Evolutionary conservation across 176 grass and related monocot genomes (phyloP).

Genomic region (Elymus sibiricus): DNA sequence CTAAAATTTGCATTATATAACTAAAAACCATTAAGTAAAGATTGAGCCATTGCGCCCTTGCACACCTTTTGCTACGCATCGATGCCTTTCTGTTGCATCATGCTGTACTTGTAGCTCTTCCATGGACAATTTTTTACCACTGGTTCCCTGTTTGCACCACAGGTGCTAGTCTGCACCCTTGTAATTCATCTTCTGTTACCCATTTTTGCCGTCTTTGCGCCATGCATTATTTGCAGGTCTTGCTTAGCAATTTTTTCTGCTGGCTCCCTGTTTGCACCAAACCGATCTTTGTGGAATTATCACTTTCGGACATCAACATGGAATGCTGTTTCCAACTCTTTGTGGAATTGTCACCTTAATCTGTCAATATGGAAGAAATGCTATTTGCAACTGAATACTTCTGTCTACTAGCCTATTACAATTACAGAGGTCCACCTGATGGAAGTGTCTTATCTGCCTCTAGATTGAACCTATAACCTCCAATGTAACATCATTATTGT

Average conservation of each 20-base stretch:
- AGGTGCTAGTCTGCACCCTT: neutral
- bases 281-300: neutral
- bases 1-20: neutral
- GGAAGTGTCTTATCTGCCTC: neutral
- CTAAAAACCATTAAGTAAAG: neutral
- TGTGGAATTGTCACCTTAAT: neutral
- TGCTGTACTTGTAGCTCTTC: conserved; percentile 5
- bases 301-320: neutral
- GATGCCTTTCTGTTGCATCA: neutral
- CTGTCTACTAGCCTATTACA: neutral
- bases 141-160: neutral
- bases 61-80: neutral
- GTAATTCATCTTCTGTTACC: neutral
- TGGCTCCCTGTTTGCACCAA: neutral
- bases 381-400: neutral
- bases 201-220: neutral
- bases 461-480: neutral
- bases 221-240: neutral
- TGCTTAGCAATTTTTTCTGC: neutral
- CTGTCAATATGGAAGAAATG: neutral
- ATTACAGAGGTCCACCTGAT: neutral
- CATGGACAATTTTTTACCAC: neutral
- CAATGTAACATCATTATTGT: neutral
- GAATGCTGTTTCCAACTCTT: neutral
- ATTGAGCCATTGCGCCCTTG: neutral